Percentiles rank a stretch among this genome's conserved stretches.
Conservation (phyloP, 2,329 filamentous ascomycete genomes). For the Colletotrichum cordylinicola region DNA sequence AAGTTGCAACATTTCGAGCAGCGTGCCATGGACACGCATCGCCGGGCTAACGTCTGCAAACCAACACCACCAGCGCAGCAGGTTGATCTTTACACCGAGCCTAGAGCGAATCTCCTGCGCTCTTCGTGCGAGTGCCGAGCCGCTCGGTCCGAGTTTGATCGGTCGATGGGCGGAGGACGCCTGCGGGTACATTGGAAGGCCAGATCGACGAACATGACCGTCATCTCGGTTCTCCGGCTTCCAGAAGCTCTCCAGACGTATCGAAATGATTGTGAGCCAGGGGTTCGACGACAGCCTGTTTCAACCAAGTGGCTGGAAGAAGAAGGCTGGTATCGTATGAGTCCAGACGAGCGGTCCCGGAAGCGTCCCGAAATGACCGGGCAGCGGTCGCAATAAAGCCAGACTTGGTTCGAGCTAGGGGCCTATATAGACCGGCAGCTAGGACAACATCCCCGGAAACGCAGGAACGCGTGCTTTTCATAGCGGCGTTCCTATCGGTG, state of each 20-base stretch:
- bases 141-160: background rate
- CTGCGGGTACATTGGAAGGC: background rate
- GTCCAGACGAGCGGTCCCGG: background rate
- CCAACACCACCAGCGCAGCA: background rate
- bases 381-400: background rate
- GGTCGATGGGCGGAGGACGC: background rate
- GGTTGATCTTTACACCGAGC: background rate
- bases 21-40: background rate
- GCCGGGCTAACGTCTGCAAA: background rate
- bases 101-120: background rate
- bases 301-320: background rate
- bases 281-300: background rate
- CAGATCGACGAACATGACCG: background rate
- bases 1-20: background rate
- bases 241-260: background rate
- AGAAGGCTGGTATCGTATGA: background rate
- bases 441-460: background rate
- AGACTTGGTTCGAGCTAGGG: background rate
- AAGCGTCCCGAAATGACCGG: conserved; percentile 5
- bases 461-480: background rate
- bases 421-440: background rate
- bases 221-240: conserved; percentile 5
- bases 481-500: background rate
- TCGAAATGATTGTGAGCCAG: background rate
- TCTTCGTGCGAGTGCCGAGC: background rate